Evolutionary conservation across 176 grass and related monocot species (phyloP), one percentile per base, ranked within the genome.

Genomic region (Musa schizocarpa): DNA sequence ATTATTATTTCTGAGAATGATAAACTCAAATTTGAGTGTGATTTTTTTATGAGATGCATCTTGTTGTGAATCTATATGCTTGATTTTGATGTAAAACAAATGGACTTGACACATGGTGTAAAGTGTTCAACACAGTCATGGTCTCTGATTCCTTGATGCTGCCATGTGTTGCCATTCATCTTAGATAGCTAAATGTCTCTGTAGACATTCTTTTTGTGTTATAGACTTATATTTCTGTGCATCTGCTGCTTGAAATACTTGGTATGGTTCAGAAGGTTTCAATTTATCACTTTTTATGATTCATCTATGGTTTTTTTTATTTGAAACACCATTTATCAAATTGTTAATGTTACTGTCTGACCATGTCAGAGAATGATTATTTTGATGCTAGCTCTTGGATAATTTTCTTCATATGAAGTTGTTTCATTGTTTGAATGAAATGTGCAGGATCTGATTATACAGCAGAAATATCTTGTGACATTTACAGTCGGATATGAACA

Each of bases 401-500:
- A 59, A 8, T 19, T n/a, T 61, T n/a, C 16, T 61, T n/a, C 57
- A 7, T 43, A 8, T 17, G 13, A 61, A 61, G 57, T 61, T 4
- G 57, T 61, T 61, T 61, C 34, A n/a, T 61, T 61, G 57, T 61
- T 61, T 61, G 57, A 17, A 61, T 61, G 57, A 7, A 61, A 61
- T 61, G 25, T 74, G 71, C 82, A 85, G 82, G 83, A 85, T 72
- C 55, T 85, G 9, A 54, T 73, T 53, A 52, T 74, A 4, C 80
- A 72, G 69, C 78, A 73, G 52, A 85, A 77, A 50, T 85, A 85
- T 69, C 78, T 85, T 53, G 77, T 85, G 23, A 85, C 83, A 50
- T 85, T 85, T 55, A 81, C 83, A 54, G 83, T 85, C 21, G 83
- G 83, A 43, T 76, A 80, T 76, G 65, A 50, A 21, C 83, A 85